These are phyloP conservation scores for Pilaira anomala DNA, from an alignment of 192 early-diverging fungal genomes.

Conservation along the genomic window DNA sequence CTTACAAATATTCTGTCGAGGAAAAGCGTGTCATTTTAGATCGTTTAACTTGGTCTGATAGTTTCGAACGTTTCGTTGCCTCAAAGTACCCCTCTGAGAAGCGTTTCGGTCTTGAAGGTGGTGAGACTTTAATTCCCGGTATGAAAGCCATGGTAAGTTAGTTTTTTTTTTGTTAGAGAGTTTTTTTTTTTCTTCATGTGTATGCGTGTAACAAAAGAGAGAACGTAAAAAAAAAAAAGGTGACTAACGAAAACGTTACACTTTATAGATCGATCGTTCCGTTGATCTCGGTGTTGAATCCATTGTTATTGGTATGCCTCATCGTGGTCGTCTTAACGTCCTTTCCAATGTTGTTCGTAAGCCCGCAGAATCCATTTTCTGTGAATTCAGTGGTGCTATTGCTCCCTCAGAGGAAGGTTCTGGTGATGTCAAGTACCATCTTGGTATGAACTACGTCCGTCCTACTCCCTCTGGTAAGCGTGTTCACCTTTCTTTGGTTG, in stretches of 20 bases:
- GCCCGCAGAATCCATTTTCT: constrained; percentile 98
- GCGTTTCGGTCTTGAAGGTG: constrained; percentile 97
- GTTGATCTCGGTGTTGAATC: constrained; percentile 95
- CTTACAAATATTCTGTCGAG: constrained; percentile 85
- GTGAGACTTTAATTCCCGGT: constrained; percentile 95
- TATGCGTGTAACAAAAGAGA: neutral
- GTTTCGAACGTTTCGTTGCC: constrained; percentile 94
- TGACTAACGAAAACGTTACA: neutral
- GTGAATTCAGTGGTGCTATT: constrained; percentile 89
- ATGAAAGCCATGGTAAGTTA: constrained; percentile 89
- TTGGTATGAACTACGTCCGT: constrained; percentile 93
- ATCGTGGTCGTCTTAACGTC: constrained; percentile 98
- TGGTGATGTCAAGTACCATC: constrained; percentile 93
- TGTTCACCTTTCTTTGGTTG: constrained; percentile 94
- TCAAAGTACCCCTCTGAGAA: constrained; percentile 97
- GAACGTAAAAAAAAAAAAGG: neutral
- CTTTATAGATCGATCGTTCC: constrained; percentile 83
- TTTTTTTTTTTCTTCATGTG: no score
- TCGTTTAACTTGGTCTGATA: constrained; percentile 95
- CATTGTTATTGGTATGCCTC: constrained; percentile 98
- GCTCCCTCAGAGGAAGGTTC: constrained; percentile 91
- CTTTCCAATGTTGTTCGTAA: constrained; percentile 99
- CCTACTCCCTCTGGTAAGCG: constrained; percentile 96
- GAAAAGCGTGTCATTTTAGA: constrained; percentile 92
- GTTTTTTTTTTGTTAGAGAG: constrained; percentile 1